Conservation (phyloP, 2,329 filamentous ascomycete species). For the Didymella glomerata region DNA sequence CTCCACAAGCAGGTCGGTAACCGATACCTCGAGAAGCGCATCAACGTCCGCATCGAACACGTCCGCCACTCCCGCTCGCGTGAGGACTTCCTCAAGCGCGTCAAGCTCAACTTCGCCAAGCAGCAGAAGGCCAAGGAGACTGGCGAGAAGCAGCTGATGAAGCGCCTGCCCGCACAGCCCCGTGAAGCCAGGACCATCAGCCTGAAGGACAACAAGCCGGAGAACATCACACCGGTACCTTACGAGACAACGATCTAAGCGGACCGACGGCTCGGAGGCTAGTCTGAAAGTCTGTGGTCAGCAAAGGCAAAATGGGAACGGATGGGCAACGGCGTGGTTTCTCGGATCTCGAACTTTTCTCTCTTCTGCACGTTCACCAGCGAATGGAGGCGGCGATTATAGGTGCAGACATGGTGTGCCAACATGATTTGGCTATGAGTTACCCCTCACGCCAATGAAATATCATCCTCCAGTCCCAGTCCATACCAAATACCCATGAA, state of each 20-base stretch:
- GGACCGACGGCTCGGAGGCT: slow-evolving; percentile 33
- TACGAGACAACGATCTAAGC: slow-evolving; percentile 99
- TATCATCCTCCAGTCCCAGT: slow-evolving; percentile 38
- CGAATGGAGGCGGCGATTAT: slow-evolving; percentile 48
- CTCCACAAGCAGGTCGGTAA: slow-evolving; percentile 98
- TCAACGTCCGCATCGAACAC: slow-evolving; percentile 99
- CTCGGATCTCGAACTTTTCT: slow-evolving; percentile 51
- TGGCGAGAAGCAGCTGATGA: slow-evolving; percentile 87
- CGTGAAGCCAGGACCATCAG: slow-evolving; percentile 82
- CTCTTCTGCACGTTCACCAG: slow-evolving; percentile 52
- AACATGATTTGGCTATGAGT: slow-evolving; percentile 43
- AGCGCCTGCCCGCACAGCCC: slow-evolving; percentile 85
- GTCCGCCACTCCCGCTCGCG: slow-evolving; percentile 91
- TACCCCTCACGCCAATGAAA: slow-evolving; percentile 49
- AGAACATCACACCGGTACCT: slow-evolving; percentile 88
- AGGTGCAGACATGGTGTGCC: slow-evolving; percentile 49
- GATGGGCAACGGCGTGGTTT: slow-evolving; percentile 53
- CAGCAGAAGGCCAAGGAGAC: slow-evolving; percentile 93
- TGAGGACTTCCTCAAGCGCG: slow-evolving; percentile 94
- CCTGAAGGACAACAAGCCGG: slow-evolving; percentile 81
- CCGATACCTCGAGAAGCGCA: slow-evolving; percentile 99
- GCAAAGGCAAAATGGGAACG: slow-evolving; percentile 48
- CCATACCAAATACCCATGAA: slow-evolving; percentile 24
- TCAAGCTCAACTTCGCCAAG: slow-evolving; percentile 94
- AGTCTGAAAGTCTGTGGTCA: slow-evolving; percentile 30